Evolutionary conservation across 441 rosid species (phyloP), one percentile per base, ranked within the genome.

Genomic region (Aleurites moluccanus): DNA sequence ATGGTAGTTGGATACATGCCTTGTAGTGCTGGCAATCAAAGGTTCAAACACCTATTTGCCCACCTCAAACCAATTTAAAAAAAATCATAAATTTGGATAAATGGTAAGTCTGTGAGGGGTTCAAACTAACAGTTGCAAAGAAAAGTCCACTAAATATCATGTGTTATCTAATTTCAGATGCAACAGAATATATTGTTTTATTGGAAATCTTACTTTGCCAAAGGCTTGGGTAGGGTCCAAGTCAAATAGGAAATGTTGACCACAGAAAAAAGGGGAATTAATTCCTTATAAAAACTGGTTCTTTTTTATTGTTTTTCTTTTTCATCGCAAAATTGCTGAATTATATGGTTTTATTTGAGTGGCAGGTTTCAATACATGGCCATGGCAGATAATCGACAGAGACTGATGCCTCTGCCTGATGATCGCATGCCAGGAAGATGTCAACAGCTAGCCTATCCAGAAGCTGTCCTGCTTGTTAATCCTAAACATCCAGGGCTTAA

Each of bases 321-420:
- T 49, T 50, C 23, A 1, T 20, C 13, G 7, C 30, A 21, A 45
- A 30, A 4, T 7, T 53, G 57, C 67, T 45, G 42, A 59, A 23
- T 49, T 15, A 33, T 50, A 30, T 21, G n/a, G 28, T 77, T 57
- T 57, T 66, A 1, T 72, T 65, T 66, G 52, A 35, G 40, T 33
- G 56, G 64, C 75, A 94, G 99, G 88, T 92, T 95, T 79, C 90
- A 81, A 13, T 91, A 92, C 77, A 92, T 92, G 99, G 99, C 88
- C 7, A 40, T 95, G 71, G 90, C 96, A 64, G 93, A 95, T 75
- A 83, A 91, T 74, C 82, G 92, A 69, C 93, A 87, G 75, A 88
- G 99, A 78, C 83, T 73, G 66, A 87, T 95, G 99, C 98, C 99
- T 0, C 78, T 90, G 8, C 98, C 97, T 2, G 99, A 95, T 2